Evolutionary conservation across 352 stramenopile genomes (phyloP), one percentile per base, ranked within the genome.

Genomic region (Pseudoperonospora humuli): DNA sequence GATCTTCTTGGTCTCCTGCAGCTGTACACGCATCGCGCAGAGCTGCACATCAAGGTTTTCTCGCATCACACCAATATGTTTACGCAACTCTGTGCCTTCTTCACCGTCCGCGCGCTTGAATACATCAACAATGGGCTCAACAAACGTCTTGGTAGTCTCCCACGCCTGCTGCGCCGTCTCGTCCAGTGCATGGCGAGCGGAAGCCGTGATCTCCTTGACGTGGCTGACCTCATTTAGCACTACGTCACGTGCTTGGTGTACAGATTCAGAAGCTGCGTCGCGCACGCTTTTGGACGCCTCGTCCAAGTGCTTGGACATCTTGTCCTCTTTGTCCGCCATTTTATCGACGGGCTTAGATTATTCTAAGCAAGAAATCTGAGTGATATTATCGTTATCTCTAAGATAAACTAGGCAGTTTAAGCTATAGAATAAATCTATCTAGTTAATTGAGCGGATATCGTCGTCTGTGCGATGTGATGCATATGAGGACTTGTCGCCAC

Each of bases 11-110:
- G 68, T 64, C 32, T 83, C 67, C 33, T 84, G 31, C 20, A 81
- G 38, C 52, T 70, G 23, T 35, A 75, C 37, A 58, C 81, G 65
- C 34, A 54, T 62, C 28, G 74, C 62, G 56, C 82, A 70, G 39
- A 83, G 53, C 67, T 84, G 72, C 28, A 54, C 50, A 57, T 89
- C 86, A 14, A 86, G 38, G 10, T 57, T 50, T 53, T 73, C 54
- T 11, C 77, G 74, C 19, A 56, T 68, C 13, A 21, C 34, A 2
- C 58, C 68, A 32, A 89, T 64, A 14, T 78, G 49, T 26, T 76
- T 83, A 47, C 77, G 77, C 51, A 89, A 53, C 45, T 64, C 45
- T 14, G 77, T 89, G 40, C 77, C 77, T 31, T 89, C 74, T 15
- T 60, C 50, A 18, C 65, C 69, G 14, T 81, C 65, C 21, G 72